Evolutionary conservation across 2,329 filamentous ascomycete species (phyloP), one percentile per base, ranked within the genome.

Genomic region (Pseudocercospora fuligena): DNA sequence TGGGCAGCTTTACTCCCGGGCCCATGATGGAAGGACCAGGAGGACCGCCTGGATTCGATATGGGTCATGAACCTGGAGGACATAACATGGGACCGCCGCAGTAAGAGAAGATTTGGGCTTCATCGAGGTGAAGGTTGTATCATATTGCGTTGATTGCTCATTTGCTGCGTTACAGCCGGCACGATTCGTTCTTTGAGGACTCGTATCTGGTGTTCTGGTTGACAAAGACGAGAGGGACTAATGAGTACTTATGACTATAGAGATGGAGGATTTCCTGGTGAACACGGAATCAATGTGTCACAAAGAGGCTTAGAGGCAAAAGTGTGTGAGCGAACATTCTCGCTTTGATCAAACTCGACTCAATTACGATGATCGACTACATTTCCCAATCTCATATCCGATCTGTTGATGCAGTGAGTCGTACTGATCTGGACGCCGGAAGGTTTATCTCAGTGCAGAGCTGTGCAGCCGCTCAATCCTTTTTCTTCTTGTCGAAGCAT

Each of bases 1-100:
- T 75, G 40, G 74, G 75, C 1, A 73, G 70, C 59, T 77, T 77
- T 59, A 74, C 75, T 8, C 73, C 73, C 4, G 75, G 74, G 9
- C 69, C 71, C 9, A 66, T 59, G 46, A 56, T 58, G 31, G 56
- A 58, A 23, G 31, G 12, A 14, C 56, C 56, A 19, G 33, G 31
- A 19, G 56, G 29, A 19, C 56, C 56, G 31, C 31, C 56, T 4
- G 31, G 56, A 16, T 43, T 58, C 19, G 56, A 58, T 40, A 23
- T 58, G 56, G 31, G 29, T 5, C 56, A 36, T 11, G 56, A 58
- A 14, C n/a, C 56, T 40, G 56, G 31, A 36, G 31, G 31, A 25
- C 56, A 43, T 43, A 43, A 58, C 19, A 36, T 58, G 56, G n/a
- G 21, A 19, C 56, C 56, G 31, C 56, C 56, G 31, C 56, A 36